Conservation (phyloP, 1,284 basidiomycete genomes). For the Schizophyllum commune region DNA sequence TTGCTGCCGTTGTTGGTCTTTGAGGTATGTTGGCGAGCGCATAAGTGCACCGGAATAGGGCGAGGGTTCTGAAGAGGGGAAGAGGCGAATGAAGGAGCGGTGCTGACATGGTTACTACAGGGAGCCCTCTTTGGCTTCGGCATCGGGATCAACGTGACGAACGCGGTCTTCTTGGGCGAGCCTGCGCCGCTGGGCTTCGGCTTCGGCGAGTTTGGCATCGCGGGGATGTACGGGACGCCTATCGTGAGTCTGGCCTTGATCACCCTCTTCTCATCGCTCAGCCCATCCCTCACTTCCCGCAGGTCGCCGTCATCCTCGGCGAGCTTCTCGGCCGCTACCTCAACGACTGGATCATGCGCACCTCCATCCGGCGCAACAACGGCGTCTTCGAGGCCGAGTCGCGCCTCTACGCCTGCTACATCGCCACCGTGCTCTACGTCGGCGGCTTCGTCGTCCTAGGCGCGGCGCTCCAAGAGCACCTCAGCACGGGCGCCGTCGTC, state of each 20-base stretch:
- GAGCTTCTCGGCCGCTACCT: constrained; percentile 58
- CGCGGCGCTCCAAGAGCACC: constrained; percentile 47
- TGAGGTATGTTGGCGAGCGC: too few species aligned
- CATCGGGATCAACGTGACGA: constrained; percentile 73
- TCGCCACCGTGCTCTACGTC: constrained; percentile 55
- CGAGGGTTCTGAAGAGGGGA: too few species aligned
- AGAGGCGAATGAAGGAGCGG: too few species aligned
- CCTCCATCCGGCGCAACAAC: constrained; percentile 47
- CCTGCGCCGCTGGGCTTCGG: constrained; percentile 55
- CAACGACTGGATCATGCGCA: constrained; percentile 61
- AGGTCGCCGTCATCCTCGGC: constrained; percentile 65
- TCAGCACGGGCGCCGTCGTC: constrained; percentile 46
- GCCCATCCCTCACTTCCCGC: neutral
- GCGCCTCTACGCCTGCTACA: constrained; percentile 62
- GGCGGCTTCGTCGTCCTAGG: constrained; percentile 58
- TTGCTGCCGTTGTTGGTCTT: constrained; percentile 48
- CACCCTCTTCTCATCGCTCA: neutral
- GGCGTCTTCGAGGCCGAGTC: constrained; percentile 69
- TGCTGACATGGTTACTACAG: constrained; percentile 18
- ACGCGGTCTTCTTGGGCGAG: constrained; percentile 57
- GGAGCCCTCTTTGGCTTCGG: constrained; percentile 58
- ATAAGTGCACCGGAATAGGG: too few species aligned
- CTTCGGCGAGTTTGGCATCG: constrained; percentile 42
- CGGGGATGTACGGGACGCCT: constrained; percentile 56
- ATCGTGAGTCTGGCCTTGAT: constrained; percentile 33